These are phyloP conservation scores for Trichophyton mentagrophytes DNA, from an alignment of 2,329 filamentous ascomycete genomes.

Conservation along the genomic window DNA sequence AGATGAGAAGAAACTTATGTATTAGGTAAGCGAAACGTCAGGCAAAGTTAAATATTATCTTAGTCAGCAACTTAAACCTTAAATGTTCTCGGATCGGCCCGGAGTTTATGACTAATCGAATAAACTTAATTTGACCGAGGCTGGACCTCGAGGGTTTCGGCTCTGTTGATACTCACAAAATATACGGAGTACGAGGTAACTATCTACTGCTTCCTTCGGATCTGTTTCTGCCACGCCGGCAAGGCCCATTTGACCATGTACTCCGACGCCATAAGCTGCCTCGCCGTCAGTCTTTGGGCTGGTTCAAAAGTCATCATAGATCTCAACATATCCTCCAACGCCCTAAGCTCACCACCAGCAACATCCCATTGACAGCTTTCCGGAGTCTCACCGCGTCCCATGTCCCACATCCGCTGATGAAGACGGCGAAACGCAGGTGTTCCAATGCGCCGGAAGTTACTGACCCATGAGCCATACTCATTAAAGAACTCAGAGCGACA, in stretches of 20 bases:
- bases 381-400: constrained; percentile 16
- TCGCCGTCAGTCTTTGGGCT: constrained; percentile 12
- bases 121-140: too few species aligned
- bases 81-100: too few species aligned
- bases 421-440: constrained; percentile 13
- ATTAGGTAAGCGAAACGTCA: too few species aligned
- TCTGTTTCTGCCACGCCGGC: constrained; percentile 16
- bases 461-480: constrained; percentile 14
- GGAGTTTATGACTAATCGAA: too few species aligned
- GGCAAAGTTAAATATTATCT: too few species aligned
- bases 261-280: constrained; percentile 14
- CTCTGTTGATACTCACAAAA: too few species aligned
- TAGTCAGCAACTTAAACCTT: too few species aligned
- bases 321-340: constrained; percentile 15
- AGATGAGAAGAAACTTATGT: too few species aligned
- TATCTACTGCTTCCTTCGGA: not conserved
- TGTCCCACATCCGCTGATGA: constrained; percentile 13
- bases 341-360: constrained; percentile 14
- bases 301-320: constrained; percentile 17
- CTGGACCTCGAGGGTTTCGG: too few species aligned
- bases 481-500: constrained; percentile 16
- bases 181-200: too few species aligned
- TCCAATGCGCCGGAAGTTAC: constrained; percentile 13
- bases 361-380: constrained; percentile 17
- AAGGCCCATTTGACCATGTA: constrained; percentile 17